phyloP scores from a whole-genome alignment of 164 flowering plant species.

The Stephania japonica region DNA sequence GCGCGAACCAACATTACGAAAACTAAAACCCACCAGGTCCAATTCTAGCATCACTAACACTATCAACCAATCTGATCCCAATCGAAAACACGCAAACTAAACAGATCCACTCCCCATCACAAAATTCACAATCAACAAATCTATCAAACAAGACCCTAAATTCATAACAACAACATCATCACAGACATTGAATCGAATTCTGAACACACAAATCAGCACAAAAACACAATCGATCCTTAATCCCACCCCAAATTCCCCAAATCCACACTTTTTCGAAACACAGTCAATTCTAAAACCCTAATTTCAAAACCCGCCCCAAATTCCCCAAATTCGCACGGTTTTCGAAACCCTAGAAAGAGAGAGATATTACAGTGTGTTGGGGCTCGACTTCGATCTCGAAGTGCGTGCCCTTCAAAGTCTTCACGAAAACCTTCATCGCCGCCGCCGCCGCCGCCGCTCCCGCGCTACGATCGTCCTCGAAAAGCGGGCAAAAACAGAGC shows the following conservation, averaged over 20 bases:
- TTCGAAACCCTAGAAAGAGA: slow-evolving; percentile 3
- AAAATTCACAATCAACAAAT: too few relatives aligned
- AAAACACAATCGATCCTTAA: background rate
- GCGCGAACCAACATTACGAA: too few relatives aligned
- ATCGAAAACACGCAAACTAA: background rate
- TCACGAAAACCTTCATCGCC: slow-evolving; percentile 71
- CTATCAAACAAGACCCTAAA: background rate
- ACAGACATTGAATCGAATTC: background rate
- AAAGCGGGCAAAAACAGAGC: background rate
- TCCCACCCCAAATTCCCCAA: background rate
- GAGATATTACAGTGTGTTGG: slow-evolving; percentile 40
- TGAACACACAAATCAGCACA: background rate
- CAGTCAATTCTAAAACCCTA: slow-evolving; percentile 2
- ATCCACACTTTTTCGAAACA: background rate
- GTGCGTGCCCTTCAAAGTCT: slow-evolving; percentile 74
- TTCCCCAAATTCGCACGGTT: background rate
- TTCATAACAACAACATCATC: background rate
- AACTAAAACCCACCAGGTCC: background rate
- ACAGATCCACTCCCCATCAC: too few relatives aligned
- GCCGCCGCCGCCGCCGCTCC: slow-evolving; percentile 30
- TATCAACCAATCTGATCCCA: background rate
- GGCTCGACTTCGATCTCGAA: slow-evolving; percentile 79
- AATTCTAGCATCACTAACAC: background rate
- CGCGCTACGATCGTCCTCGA: background rate
- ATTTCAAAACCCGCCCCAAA: background rate